These are phyloP conservation scores for Oryza glaberrima DNA, from an alignment of 176 grass and related monocot species.

Conservation along the genomic window DNA sequence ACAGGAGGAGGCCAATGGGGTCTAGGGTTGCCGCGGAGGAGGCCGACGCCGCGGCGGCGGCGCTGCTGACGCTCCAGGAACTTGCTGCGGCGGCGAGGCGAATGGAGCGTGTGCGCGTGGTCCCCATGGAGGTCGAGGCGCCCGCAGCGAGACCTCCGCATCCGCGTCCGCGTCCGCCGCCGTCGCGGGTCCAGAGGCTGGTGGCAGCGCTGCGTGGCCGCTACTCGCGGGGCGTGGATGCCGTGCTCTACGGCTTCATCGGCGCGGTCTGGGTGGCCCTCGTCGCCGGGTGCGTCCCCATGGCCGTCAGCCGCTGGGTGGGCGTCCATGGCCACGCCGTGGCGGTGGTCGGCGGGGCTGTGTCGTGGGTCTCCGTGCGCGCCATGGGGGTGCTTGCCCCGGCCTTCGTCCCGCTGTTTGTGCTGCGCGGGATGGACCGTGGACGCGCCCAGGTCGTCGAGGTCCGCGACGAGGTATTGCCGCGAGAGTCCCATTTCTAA, in stretches of 20 bases:
- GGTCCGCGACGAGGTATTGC: no score
- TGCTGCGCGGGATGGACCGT: background rate
- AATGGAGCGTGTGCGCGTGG: background rate
- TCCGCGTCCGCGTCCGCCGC: background rate
- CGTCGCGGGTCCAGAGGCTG: background rate
- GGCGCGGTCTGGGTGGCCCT: background rate
- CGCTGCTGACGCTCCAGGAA: no score
- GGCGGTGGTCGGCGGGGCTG: background rate
- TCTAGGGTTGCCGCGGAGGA: no score
- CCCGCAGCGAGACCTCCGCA: background rate
- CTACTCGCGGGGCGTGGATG: no score
- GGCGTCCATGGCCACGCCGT: background rate
- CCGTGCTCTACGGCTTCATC: background rate
- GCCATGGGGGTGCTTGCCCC: background rate
- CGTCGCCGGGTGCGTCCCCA: background rate
- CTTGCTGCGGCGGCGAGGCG: background rate
- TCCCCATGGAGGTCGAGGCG: background rate
- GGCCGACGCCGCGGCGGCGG: no score
- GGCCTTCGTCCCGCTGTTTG: background rate
- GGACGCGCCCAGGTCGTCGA: no score
- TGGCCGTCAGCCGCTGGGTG: background rate
- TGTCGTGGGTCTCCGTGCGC: background rate
- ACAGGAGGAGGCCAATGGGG: no score
- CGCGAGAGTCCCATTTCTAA: no score
- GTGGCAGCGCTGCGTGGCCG: background rate